Evolutionary conservation across 768 basidiomycete genomes (phyloP).

Genomic region (Pleurotus cornucopiae): DNA sequence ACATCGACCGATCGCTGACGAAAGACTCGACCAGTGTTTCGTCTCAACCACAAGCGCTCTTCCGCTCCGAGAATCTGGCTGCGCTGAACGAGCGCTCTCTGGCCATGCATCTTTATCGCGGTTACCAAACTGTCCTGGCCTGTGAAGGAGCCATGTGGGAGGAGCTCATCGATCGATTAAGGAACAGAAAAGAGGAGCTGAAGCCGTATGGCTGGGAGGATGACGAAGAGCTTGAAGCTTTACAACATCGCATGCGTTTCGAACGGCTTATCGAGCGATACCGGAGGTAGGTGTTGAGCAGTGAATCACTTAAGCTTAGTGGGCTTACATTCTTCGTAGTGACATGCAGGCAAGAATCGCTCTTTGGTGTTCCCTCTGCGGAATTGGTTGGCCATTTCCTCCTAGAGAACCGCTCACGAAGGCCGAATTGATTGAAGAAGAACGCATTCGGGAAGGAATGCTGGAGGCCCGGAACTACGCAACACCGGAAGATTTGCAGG

Average conservation of each 20-base stretch:
- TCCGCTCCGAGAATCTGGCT: conserved; percentile 38
- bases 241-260: conserved; percentile 53
- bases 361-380: conserved; percentile 59
- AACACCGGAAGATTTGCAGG: conserved; percentile 46
- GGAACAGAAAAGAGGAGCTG: conserved; percentile 51
- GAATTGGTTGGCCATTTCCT: conserved; percentile 57
- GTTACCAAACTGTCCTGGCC: conserved; percentile 58
- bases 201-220: conserved; percentile 66
- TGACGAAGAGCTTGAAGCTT: conserved; percentile 55
- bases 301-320: background rate
- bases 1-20: conserved; percentile 42
- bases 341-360: conserved; percentile 65
- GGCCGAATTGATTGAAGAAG: conserved; percentile 67
- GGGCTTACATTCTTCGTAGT: conserved; percentile 25
- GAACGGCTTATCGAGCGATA: conserved; percentile 58
- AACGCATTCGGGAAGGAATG: conserved; percentile 57
- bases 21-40: conserved; percentile 31
- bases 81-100: conserved; percentile 54
- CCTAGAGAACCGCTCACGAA: conserved; percentile 60
- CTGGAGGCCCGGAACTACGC: conserved; percentile 51
- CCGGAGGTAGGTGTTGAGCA: conserved; percentile 35
- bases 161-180: conserved; percentile 57
- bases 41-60: conserved; percentile 28
- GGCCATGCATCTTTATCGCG: conserved; percentile 67
- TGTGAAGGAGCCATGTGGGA: conserved; percentile 80